These are phyloP conservation scores for Cerioporus squamosus DNA, from an alignment of 1,284 basidiomycete species.

Conservation along the genomic window DNA sequence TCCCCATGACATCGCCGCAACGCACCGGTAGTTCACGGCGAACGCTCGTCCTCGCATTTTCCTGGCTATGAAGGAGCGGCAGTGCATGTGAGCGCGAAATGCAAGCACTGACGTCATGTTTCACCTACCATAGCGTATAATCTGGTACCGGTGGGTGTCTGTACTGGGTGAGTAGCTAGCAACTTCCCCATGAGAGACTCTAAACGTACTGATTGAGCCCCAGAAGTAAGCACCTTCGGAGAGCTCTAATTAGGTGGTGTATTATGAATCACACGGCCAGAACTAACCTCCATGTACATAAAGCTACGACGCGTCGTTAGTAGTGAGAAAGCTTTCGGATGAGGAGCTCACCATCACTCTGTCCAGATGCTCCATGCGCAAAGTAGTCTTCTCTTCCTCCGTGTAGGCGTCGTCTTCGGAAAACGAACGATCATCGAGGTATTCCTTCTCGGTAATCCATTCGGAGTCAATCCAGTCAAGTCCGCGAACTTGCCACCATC, in stretches of 20 bases:
- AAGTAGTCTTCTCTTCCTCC: constrained; percentile 45
- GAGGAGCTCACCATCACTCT: constrained; percentile 53
- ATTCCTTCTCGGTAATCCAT: constrained; percentile 74
- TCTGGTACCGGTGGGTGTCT: constrained; percentile 77
- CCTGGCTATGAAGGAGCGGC: constrained; percentile 48
- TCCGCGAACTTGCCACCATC: constrained; percentile 87
- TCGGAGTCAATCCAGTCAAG: constrained; percentile 74
- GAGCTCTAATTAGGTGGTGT: neutral
- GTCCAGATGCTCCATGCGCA: constrained; percentile 58
- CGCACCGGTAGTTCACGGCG: constrained; percentile 59
- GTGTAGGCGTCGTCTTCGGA: constrained; percentile 38
- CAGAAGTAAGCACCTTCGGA: constrained; percentile 63
- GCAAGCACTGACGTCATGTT: neutral
- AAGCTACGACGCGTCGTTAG: constrained; percentile 44
- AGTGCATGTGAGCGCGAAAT: neutral
- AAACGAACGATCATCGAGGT: constrained; percentile 37
- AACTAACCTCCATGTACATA: constrained; percentile 72
- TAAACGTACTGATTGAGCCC: constrained; percentile 62
- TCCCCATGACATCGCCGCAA: neutral
- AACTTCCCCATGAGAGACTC: neutral
- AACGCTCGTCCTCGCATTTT: constrained; percentile 77
- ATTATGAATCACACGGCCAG: constrained; percentile 10
- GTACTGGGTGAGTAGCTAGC: neutral
- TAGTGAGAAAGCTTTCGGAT: neutral
- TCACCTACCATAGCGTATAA: constrained; percentile 57